Base-by-base conservation (phyloP, 371 early-diverging fungal species). In the Nematocida major region DNA sequence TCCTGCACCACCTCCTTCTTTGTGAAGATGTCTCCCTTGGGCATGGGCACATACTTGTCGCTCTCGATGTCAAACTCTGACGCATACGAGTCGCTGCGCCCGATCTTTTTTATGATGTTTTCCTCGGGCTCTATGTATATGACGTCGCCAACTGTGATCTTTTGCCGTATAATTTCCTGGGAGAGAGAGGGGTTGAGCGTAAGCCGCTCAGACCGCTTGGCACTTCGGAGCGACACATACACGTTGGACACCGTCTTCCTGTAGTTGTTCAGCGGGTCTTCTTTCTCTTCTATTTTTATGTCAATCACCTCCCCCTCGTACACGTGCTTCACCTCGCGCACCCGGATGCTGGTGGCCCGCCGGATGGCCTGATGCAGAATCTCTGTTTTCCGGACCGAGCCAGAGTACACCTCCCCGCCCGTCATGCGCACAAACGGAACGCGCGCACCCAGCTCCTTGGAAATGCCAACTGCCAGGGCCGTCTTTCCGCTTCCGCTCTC, bases 221-320 rank as follows among this genome's bases (percentile, higher is more conserved):
- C 51, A 26, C 80, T 65, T 45, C 66, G 68, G 32, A 84, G 50
- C n/a, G 39, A 47, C 13, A 84, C 20, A 40, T 79, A 30, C 24
- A 78, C 45, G 13, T 70, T 66, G 36, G 67, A 43, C n/a, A 79
- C 50, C 11, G 20, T 54, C 20, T 59, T 79, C 15, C 49, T 30
- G 43, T 80, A 59, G 42, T 76, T 59, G 45, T 68, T 67, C 22
- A 80, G 20, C 1, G 62, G 77, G 40, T 67, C 59, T 59, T 79
- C 81, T 24, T 73, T 78, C n/a, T 79, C 67, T 24, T 62, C 51
- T 53, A 77, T 51, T 49, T 79, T 59, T 49, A 83, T 65, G 11
- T 81, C 79, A 20, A 67, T 48, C n/a, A 84, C 70, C 59, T 84
- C 84, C 5, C 84, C 84, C 49, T 84, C 84, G 51, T 79, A 84